Evolutionary conservation across 495 filamentous ascomycete species (phyloP).

Genomic region (Tuber magnatum): DNA sequence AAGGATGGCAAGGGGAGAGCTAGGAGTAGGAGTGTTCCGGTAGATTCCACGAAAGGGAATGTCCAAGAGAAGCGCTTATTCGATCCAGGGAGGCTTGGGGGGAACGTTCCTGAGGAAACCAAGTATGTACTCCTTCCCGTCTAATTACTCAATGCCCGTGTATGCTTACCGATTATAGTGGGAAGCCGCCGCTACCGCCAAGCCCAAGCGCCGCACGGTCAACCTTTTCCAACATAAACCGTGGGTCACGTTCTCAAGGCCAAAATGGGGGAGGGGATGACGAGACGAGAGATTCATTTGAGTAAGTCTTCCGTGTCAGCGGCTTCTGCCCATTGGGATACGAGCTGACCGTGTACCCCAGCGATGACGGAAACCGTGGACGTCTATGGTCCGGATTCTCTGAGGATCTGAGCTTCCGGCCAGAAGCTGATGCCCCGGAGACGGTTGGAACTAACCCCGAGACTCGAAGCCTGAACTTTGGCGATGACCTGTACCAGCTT

Average conservation of each 20-base stretch:
- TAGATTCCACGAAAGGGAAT: slow-evolving; percentile 14
- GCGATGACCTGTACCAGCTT: slow-evolving; percentile 25
- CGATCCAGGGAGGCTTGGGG: slow-evolving; percentile 12
- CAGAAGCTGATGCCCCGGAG: slow-evolving; percentile 1
- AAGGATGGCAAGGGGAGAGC: slow-evolving; percentile 15
- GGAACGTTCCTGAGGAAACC: not conserved
- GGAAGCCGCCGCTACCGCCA: not conserved
- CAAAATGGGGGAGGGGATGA: not conserved
- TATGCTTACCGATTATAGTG: not conserved
- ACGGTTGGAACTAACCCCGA: slow-evolving; percentile 1
- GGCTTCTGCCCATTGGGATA: not conserved
- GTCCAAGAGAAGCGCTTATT: slow-evolving; percentile 17
- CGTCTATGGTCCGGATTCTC: slow-evolving; percentile 36
- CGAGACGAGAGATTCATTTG: not conserved
- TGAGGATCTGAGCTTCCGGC: slow-evolving; percentile 23
- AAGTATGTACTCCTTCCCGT: not conserved
- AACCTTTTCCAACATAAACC: not conserved
- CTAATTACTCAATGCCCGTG: not conserved
- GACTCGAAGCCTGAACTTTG: slow-evolving; percentile 18
- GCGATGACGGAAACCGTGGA: slow-evolving; percentile 11
- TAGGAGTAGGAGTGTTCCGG: slow-evolving; percentile 30
- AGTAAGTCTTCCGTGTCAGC: slow-evolving; percentile 5
- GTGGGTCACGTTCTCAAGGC: not conserved
- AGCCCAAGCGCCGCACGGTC: not conserved
- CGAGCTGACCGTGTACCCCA: slow-evolving; percentile 5